These are phyloP conservation scores for Phytophthora rubi DNA, from an alignment of 352 stramenopile genomes.

Conservation along the genomic window DNA sequence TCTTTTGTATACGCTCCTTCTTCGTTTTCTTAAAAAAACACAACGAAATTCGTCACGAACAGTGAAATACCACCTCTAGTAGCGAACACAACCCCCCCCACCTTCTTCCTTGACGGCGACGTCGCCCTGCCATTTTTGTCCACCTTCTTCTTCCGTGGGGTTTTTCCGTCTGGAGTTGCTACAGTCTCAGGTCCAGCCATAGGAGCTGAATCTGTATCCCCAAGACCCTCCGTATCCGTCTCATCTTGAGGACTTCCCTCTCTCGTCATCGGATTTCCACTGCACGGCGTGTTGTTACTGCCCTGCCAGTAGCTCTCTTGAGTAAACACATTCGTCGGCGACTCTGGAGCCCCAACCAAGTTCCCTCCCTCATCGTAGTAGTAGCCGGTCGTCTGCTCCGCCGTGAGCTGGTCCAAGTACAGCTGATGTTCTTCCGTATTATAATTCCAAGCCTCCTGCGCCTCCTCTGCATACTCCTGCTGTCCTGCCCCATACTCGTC, in stretches of 20 bases:
- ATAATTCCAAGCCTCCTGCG: constrained; percentile 18
- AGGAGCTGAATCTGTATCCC: constrained; percentile 1
- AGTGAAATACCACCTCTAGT: background rate
- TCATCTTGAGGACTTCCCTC: constrained; percentile 16
- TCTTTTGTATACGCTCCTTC: constrained; percentile 59
- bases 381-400: constrained; percentile 27
- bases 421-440: constrained; percentile 14
- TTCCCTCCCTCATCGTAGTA: constrained; percentile 39
- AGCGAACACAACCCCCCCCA: background rate
- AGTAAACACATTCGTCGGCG: constrained; percentile 38
- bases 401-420: constrained; percentile 34
- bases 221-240: background rate
- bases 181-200: background rate
- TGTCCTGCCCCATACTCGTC: constrained; percentile 10
- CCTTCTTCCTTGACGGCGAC: constrained; percentile 28
- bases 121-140: constrained; percentile 12
- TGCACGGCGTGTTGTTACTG: constrained; percentile 12
- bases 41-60: background rate
- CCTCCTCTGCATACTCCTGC: background rate
- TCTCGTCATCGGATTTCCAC: constrained; percentile 4
- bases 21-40: constrained; percentile 41
- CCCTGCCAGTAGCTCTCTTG: constrained; percentile 58
- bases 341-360: constrained; percentile 24
- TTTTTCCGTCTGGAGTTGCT: constrained; percentile 6
- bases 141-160: constrained; percentile 12